Base-by-base conservation (phyloP, 192 early-diverging fungal species). In the Coemansia sp. region DNA sequence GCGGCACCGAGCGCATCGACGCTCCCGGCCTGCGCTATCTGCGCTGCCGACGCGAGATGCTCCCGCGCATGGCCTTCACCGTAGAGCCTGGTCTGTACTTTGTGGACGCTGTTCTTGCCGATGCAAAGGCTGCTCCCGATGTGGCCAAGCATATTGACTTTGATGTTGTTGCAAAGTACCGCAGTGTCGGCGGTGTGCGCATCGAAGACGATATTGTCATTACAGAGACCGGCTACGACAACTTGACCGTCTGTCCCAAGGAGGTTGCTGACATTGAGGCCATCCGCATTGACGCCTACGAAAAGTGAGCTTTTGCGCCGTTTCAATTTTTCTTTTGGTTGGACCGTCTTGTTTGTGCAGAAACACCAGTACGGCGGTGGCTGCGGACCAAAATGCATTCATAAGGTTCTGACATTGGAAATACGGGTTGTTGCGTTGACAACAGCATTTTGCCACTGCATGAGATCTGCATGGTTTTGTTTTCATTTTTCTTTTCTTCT, bases 31-130 rank as follows among this genome's bases (percentile, higher is more conserved):
- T 92, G 57, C 84, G 90, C 53, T 87, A 91, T 65, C 81, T 94
- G 58, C 87, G 93, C n/a, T 85, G 92, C 73, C 85, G 92, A 11
- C 87, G 94, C 51, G 71, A 77, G 53, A 82, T 98, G 63, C 80
- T 86, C 43, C 81, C 87, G 14, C 91, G 91, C 20, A 94, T 95
- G 93, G 90, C 89, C 40, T 86, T 97, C 44, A 98, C 96, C 2
- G 92, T 95, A 22, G 96, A 98, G 77, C 96, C 96, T 17, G 96
- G 96, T 5, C 83, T 92, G 70, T 98, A 98, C 75, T 98, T 98
- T 84, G 91, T 93, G 51, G 90, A 93, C 64, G 87, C 86, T 5
- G 85, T 95, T 60, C 84, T 98, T 25, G 84, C 87, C 39, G 74
- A 77, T 12, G 90, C 90, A 5, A 73, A 89, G 38, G 71, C 83